Conservation (phyloP, 2,329 filamentous ascomycete genomes). For the Colletotrichum sansevieriae region DNA sequence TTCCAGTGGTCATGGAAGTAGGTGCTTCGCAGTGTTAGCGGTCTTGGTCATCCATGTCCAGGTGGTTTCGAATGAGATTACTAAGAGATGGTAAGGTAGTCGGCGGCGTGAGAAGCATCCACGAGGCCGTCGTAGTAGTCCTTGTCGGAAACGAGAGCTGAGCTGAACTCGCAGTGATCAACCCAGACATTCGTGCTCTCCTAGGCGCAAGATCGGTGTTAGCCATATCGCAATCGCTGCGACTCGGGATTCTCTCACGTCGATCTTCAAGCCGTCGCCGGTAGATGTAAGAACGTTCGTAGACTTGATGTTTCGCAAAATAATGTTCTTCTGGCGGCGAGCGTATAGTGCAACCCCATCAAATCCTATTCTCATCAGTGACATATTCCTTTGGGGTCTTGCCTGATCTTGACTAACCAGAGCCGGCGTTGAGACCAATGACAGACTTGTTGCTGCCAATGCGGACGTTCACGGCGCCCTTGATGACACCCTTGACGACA, state of each 20-base stretch:
- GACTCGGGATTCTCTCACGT: background rate
- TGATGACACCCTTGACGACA: conserved; percentile 55
- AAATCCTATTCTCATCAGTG: conserved; percentile 19
- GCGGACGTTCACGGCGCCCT: conserved; percentile 51
- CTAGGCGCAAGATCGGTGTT: conserved; percentile 64
- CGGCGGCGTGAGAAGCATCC: conserved; percentile 59
- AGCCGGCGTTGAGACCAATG: conserved; percentile 50
- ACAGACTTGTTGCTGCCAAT: conserved; percentile 60
- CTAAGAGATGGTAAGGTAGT: conserved; percentile 57
- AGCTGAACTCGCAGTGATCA: conserved; percentile 59
- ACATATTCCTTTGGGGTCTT: background rate
- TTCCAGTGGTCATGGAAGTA: conserved; percentile 68
- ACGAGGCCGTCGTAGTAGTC: conserved; percentile 59
- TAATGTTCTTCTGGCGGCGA: conserved; percentile 63
- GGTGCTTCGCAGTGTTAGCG: conserved; percentile 44
- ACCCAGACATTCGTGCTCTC: conserved; percentile 62
- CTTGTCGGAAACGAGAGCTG: conserved; percentile 53
- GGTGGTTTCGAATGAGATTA: background rate
- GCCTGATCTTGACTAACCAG: conserved; percentile 11
- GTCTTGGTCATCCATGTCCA: background rate
- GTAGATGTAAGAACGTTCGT: conserved; percentile 52
- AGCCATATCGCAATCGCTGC: conserved; percentile 43
- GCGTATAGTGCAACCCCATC: conserved; percentile 56
- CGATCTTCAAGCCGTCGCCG: conserved; percentile 56
- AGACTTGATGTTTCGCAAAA: conserved; percentile 67